Conservation (phyloP, 1,284 basidiomycete species). For the Moniliella sp. region DNA sequence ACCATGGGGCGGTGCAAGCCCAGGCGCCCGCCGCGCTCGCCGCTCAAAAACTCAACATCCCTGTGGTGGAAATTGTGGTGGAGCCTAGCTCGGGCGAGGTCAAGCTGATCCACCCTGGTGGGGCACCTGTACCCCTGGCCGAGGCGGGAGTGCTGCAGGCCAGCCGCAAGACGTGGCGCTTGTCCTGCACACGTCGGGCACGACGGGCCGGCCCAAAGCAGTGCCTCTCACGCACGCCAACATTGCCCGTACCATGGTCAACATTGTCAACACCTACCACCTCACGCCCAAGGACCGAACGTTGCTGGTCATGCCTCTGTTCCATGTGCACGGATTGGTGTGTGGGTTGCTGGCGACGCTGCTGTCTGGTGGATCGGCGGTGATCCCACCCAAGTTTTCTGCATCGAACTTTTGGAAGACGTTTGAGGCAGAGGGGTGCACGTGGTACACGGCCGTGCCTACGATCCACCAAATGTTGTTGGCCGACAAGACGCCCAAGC, state of each 20-base stretch:
- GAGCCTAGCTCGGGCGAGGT: constrained; percentile 9
- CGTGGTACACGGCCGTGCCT: constrained; percentile 35
- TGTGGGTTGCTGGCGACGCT: constrained; percentile 46
- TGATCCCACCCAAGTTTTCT: constrained; percentile 44
- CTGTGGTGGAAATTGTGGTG: constrained; percentile 25
- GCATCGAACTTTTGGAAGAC: constrained; percentile 45
- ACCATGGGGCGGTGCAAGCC: constrained; percentile 14
- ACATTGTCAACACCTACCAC: constrained; percentile 38
- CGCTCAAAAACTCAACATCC: constrained; percentile 14
- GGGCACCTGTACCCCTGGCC: constrained; percentile 2
- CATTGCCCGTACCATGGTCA: constrained; percentile 44
- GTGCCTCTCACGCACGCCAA: constrained; percentile 45
- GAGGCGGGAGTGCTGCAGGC: constrained; percentile 6
- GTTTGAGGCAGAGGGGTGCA: constrained; percentile 26
- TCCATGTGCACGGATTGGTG: constrained; percentile 48
- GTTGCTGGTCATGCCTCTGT: constrained; percentile 48
- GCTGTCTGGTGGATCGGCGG: constrained; percentile 42
- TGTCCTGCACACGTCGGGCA: constrained; percentile 44
- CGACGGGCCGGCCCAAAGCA: constrained; percentile 42
- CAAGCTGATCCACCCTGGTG: constrained; percentile 9
- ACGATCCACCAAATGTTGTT: constrained; percentile 40
- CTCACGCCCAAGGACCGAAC: constrained; percentile 37
- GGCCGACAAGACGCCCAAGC: constrained; percentile 31
- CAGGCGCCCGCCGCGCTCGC: constrained; percentile 5
- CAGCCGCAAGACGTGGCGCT: constrained; percentile 36